phyloP scores from a whole-genome alignment of 1,284 basidiomycete genomes.

The Spongispora temasekensis region DNA sequence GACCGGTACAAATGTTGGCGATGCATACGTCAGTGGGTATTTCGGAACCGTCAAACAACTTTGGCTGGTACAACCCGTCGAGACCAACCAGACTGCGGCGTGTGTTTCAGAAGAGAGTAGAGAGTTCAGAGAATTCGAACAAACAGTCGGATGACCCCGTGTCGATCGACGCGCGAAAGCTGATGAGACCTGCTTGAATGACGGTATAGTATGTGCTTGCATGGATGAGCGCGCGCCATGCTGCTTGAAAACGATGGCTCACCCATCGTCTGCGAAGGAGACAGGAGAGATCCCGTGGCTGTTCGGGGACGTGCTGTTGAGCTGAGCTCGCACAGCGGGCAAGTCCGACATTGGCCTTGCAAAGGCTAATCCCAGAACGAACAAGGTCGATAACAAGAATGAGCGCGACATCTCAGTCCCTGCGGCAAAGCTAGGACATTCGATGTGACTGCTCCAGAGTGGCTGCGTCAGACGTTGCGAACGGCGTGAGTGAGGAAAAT shows the following conservation, averaged over 20 bases:
- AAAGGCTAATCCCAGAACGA: conserved; percentile 9
- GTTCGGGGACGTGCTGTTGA: conserved; percentile 12
- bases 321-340: conserved; percentile 18
- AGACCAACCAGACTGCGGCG: conserved; percentile 66
- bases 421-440: conserved; percentile 19
- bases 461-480: too few species aligned
- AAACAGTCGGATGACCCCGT: conserved; percentile 61
- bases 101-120: conserved; percentile 7
- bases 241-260: conserved; percentile 24
- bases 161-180: conserved; percentile 70
- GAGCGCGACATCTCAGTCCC: conserved; percentile 19
- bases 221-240: conserved; percentile 13
- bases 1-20: conserved; percentile 61
- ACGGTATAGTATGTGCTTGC: conserved; percentile 66
- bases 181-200: conserved; percentile 58
- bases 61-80: conserved; percentile 57
- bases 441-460: conserved; percentile 9
- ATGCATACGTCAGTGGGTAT: conserved; percentile 67
- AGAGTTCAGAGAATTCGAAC: conserved; percentile 9
- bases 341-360: conserved; percentile 8
- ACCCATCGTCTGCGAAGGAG: conserved; percentile 49
- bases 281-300: conserved; percentile 41
- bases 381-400: conserved; percentile 9
- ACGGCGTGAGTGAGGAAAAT: not conserved
- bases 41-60: conserved; percentile 57